phyloP scores from a whole-genome alignment of 345 rosid species.

The Rhizophora mangle region DNA sequence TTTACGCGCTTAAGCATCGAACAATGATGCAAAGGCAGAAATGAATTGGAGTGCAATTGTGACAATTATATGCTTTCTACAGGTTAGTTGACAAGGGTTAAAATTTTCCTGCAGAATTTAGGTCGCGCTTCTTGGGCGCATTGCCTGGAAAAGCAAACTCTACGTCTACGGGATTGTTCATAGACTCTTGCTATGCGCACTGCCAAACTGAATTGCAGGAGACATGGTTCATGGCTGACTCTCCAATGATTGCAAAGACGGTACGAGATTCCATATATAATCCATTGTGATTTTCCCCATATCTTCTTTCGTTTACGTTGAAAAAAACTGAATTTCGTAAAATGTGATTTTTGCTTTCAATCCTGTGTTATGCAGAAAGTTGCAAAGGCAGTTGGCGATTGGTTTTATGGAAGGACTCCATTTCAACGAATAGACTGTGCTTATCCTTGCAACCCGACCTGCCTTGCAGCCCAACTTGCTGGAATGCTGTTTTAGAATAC shows the following conservation, averaged over 20 bases:
- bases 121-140: slow-evolving; percentile 61
- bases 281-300: not conserved
- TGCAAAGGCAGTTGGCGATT: slow-evolving; percentile 85
- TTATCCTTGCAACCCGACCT: slow-evolving; percentile 94
- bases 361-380: slow-evolving; percentile 49
- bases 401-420: slow-evolving; percentile 64
- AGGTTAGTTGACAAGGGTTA: not conserved
- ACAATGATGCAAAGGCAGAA: not conserved
- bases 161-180: slow-evolving; percentile 67
- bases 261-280: slow-evolving; percentile 29
- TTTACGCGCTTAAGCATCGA: not conserved
- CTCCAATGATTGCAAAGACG: slow-evolving; percentile 53
- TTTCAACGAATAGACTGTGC: slow-evolving; percentile 85
- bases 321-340: not conserved
- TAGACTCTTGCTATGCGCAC: slow-evolving; percentile 79
- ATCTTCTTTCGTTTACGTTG: not conserved
- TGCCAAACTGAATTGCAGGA: slow-evolving; percentile 86
- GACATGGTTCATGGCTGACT: slow-evolving; percentile 66
- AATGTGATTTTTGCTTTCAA: not conserved
- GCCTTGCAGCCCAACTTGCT: slow-evolving; percentile 94
- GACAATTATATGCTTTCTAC: not conserved
- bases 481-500: slow-evolving; percentile 36
- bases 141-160: slow-evolving; percentile 46
- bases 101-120: slow-evolving; percentile 46
- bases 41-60: not conserved